Conservation (phyloP, 2,329 filamentous ascomycete genomes). For the Colletotrichum liaoningense region DNA sequence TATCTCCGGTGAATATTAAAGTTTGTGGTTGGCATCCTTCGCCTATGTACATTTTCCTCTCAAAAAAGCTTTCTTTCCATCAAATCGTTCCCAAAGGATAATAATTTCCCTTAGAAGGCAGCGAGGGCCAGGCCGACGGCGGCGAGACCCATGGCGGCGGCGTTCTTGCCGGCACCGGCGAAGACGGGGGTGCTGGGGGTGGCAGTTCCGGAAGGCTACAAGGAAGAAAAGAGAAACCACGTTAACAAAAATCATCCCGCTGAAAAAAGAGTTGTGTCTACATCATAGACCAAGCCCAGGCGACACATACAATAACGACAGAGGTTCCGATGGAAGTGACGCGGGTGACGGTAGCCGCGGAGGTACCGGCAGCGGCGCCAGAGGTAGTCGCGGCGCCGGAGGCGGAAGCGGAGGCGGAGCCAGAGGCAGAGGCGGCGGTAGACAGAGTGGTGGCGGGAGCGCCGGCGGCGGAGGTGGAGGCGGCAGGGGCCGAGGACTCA, state of each 20-base stretch:
- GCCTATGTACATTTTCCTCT: slow-evolving; percentile 11
- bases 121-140: slow-evolving; percentile 19
- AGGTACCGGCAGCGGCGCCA: not conserved
- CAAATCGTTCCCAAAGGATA: not conserved
- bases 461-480: not conserved
- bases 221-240: not conserved
- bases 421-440: not conserved
- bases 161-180: slow-evolving; percentile 27
- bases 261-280: not conserved
- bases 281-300: slow-evolving; percentile 22
- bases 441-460: slow-evolving; percentile 9
- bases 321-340: slow-evolving; percentile 25
- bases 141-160: slow-evolving; percentile 6
- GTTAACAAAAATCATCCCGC: slow-evolving; percentile 3
- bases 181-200: slow-evolving; percentile 22
- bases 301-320: slow-evolving; percentile 27
- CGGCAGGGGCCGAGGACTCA: not conserved
- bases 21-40: not conserved
- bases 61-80: not conserved
- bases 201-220: slow-evolving; percentile 23
- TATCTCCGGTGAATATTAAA: slow-evolving; percentile 8
- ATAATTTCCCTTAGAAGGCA: not conserved
- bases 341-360: slow-evolving; percentile 15
- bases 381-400: slow-evolving; percentile 2
- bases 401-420: not conserved